These are phyloP conservation scores for Phytophthora cryptogea DNA, from an alignment of 352 stramenopile genomes.

Conservation along the genomic window DNA sequence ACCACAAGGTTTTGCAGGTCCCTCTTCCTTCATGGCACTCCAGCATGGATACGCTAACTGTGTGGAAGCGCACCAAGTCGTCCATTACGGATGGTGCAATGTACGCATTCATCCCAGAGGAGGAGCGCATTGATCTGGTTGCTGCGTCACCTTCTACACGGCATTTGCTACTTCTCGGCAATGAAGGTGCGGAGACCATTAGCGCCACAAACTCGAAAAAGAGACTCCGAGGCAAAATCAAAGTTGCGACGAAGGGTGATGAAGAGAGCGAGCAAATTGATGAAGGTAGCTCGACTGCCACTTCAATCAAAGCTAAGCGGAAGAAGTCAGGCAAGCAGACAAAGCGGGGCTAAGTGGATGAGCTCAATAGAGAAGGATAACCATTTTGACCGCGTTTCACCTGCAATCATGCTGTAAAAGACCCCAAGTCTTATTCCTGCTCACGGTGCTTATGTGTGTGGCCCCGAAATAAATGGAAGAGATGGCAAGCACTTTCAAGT, in stretches of 20 bases:
- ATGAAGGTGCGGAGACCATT: conserved; percentile 6
- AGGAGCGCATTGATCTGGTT: conserved; percentile 77
- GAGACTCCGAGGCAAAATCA: conserved; percentile 20
- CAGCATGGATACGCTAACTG: conserved; percentile 91
- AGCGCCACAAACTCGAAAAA: conserved; percentile 22
- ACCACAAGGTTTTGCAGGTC: conserved; percentile 93
- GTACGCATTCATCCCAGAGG: conserved; percentile 78
- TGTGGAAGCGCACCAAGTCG: conserved; percentile 94
- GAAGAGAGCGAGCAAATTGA: conserved; percentile 17
- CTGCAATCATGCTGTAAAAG: not conserved
- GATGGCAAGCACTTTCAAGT: not conserved
- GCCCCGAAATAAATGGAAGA: not conserved
- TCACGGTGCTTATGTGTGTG: not conserved
- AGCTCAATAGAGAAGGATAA: not conserved
- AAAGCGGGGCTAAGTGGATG: conserved; percentile 5
- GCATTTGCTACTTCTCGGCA: conserved; percentile 54
- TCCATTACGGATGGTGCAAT: conserved; percentile 84
- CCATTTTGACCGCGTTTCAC: too few species aligned
- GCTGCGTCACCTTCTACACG: conserved; percentile 62
- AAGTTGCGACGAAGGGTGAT: conserved; percentile 1
- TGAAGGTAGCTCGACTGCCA: conserved; percentile 1
- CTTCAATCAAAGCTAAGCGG: conserved; percentile 1
- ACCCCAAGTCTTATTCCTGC: conserved; percentile 1
- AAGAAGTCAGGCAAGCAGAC: conserved; percentile 10
- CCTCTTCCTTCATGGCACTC: conserved; percentile 93